Evolutionary conservation across 768 basidiomycete genomes (phyloP).

Genomic region (Tremella fuciformis): DNA sequence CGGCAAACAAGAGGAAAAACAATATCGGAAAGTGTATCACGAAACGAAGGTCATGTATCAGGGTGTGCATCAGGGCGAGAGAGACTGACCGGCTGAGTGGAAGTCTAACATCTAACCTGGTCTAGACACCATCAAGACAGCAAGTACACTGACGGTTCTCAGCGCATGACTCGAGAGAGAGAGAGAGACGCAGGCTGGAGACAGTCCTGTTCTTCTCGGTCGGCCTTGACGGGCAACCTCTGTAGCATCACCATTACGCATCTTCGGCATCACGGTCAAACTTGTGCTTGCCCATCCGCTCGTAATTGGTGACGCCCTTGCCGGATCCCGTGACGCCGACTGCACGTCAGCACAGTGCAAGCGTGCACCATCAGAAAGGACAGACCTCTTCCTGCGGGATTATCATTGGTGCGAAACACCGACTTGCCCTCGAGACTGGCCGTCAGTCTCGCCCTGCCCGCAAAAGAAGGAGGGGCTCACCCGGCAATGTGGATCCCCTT

Average conservation of each 20-base stretch:
- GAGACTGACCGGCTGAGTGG: too few relatives aligned
- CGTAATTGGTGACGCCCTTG: slow-evolving; percentile 48
- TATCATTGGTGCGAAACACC: slow-evolving; percentile 50
- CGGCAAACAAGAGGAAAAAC: too few relatives aligned
- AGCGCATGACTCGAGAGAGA: too few relatives aligned
- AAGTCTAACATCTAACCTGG: too few relatives aligned
- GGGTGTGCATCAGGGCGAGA: too few relatives aligned
- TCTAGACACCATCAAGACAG: too few relatives aligned
- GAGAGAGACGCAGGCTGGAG: not conserved
- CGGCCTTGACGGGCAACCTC: too few relatives aligned
- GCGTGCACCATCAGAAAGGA: not conserved
- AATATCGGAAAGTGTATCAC: too few relatives aligned
- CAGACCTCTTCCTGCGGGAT: slow-evolving; percentile 31
- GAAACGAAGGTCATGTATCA: too few relatives aligned
- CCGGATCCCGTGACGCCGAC: slow-evolving; percentile 52
- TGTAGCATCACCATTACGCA: not conserved
- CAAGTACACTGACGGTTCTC: too few relatives aligned
- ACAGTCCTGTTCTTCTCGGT: too few relatives aligned
- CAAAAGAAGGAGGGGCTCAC: slow-evolving; percentile 13
- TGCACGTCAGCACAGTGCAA: slow-evolving; percentile 14
- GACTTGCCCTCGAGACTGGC: slow-evolving; percentile 49
- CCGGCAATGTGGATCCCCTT: slow-evolving; percentile 53
- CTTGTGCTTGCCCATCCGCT: slow-evolving; percentile 52
- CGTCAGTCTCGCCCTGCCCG: not conserved
- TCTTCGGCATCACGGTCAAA: slow-evolving; percentile 28